Conservation (phyloP, 805 yeast genomes). For the Candida peoriensis region DNA sequence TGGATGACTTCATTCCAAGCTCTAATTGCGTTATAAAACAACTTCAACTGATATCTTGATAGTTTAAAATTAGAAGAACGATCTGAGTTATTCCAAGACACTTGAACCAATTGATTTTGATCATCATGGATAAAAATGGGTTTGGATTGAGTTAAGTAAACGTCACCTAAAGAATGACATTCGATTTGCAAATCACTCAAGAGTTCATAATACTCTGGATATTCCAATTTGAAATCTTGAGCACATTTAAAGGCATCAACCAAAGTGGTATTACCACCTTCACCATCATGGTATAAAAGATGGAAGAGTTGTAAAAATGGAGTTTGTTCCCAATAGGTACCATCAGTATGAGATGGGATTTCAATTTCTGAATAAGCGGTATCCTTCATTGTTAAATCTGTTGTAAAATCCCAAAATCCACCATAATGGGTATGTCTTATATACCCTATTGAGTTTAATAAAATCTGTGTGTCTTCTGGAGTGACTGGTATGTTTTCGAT, state of each 20-base stretch:
- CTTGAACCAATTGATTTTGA: conserved; percentile 50
- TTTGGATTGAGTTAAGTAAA: conserved; percentile 57
- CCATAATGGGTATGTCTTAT: conserved; percentile 70
- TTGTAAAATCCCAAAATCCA: conserved; percentile 77
- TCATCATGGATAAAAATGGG: conserved; percentile 54
- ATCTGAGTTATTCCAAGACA: conserved; percentile 70
- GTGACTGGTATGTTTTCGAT: conserved; percentile 56
- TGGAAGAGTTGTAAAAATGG: conserved; percentile 71
- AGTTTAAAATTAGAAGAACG: conserved; percentile 48
- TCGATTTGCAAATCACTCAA: conserved; percentile 48
- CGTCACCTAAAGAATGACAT: conserved; percentile 77
- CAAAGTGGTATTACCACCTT: conserved; percentile 63
- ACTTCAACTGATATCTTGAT: conserved; percentile 38
- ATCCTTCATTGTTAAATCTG: conserved; percentile 61
- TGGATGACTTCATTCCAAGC: conserved; percentile 52
- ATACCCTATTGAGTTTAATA: conserved; percentile 53
- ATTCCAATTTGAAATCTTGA: conserved; percentile 34
- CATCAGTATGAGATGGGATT: conserved; percentile 64
- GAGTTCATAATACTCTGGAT: conserved; percentile 48
- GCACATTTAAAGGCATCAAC: conserved; percentile 67
- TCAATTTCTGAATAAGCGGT: conserved; percentile 69
- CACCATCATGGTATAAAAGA: conserved; percentile 55
- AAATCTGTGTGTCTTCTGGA: conserved; percentile 52
- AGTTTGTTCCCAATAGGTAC: conserved; percentile 69
- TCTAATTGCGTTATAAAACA: conserved; percentile 51